phyloP scores from a whole-genome alignment of 1,284 basidiomycete genomes.

The Clitocybe nebularis region DNA sequence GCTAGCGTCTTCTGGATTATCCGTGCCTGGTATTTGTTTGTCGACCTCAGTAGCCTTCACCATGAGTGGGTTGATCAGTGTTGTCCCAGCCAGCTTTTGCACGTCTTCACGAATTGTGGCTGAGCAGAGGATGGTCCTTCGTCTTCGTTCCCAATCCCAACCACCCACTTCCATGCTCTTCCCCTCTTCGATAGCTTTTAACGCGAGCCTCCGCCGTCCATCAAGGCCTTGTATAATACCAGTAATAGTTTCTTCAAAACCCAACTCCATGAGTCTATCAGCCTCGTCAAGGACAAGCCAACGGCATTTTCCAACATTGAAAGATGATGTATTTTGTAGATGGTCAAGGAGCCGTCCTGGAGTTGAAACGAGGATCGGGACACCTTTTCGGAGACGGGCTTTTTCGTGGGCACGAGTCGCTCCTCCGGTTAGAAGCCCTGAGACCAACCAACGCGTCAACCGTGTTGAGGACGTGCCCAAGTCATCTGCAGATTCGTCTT shows the following conservation, averaged over 20 bases:
- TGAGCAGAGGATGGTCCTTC: slow-evolving; percentile 90
- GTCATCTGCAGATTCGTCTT: slow-evolving; percentile 49
- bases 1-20: background rate
- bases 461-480: slow-evolving; percentile 40
- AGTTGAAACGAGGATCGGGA: slow-evolving; percentile 89
- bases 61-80: slow-evolving; percentile 70
- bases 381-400: slow-evolving; percentile 60
- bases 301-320: slow-evolving; percentile 89
- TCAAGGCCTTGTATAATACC: slow-evolving; percentile 88
- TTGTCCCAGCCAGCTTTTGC: slow-evolving; percentile 85
- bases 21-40: slow-evolving; percentile 14
- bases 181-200: slow-evolving; percentile 70
- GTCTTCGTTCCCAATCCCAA: slow-evolving; percentile 78
- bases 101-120: slow-evolving; percentile 96
- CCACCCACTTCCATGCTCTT: slow-evolving; percentile 72
- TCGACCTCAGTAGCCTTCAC: slow-evolving; percentile 63
- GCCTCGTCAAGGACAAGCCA: slow-evolving; percentile 98
- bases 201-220: slow-evolving; percentile 69
- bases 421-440: slow-evolving; percentile 83
- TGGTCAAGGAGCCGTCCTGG: slow-evolving; percentile 95
- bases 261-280: slow-evolving; percentile 95
- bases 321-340: slow-evolving; percentile 88
- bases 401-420: slow-evolving; percentile 76
- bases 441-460: slow-evolving; percentile 90
- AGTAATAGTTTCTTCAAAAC: slow-evolving; percentile 88